Base-by-base conservation (phyloP, 176 grass and related monocot species). In the Musa schizocarpa region DNA sequence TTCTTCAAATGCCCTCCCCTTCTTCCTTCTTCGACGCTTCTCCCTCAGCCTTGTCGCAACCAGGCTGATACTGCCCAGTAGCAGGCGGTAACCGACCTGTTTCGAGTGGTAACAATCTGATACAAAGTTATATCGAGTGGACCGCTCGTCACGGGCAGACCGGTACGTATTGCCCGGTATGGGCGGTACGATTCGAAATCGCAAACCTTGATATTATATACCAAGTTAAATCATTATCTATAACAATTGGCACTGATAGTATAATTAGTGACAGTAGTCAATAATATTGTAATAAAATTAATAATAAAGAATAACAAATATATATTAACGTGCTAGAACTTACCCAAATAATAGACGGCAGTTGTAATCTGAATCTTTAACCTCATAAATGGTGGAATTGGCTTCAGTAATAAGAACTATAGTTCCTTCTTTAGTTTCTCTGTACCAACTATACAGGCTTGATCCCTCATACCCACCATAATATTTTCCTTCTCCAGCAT, bases 391-490 rank as follows among this genome's bases (percentile, higher is more conserved):
- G 29, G 79, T 74, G 75, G 88, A 93, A 91, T 91, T 57, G 81
- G 88, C 84, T 24, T 78, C 81, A 83, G 81, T 84, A 52, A 93
- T 86, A 71, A 71, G 85, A 83, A 78, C 29, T 74, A 84, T 83
- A 68, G 54, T 86, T 91, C 95, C 95, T 79, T 97, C 93, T 80
- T 74, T 86, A 73, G 83, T 85, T 73, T 93, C 88, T 74, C 84
- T 85, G 69, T 98, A 88, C 95, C 90, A 98, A 55, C 73, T 93
- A 81, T 84, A 90, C 54, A 93, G 79, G 84, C 90, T 98, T 76
- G 76, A 83, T 63, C 95, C 95, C 76, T 98, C 88, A 58, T 93
- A 82, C 80, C 95, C 95, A 89, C 95, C 95, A 82, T 98, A 98
- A 87, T 98, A 98, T 62, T 81, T 84, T 69, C 95, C 90, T 72